Evolutionary conservation across 495 filamentous ascomycete genomes (phyloP).

Genomic region (Pseudevernia furfuracea): DNA sequence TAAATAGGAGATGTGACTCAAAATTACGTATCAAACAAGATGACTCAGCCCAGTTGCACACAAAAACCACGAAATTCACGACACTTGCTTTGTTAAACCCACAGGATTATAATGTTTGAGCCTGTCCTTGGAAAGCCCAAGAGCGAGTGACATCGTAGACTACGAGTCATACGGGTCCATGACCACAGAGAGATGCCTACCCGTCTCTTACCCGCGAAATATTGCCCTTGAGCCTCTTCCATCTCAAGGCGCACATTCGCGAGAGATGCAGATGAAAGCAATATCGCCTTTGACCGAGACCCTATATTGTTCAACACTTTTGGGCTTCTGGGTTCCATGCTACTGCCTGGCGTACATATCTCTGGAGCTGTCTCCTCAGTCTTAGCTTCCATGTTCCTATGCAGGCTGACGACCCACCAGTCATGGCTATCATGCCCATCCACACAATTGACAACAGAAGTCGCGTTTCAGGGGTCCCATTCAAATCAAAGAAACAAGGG

Average conservation of each 20-base stretch:
- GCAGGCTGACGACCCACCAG: neutral
- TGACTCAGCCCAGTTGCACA: neutral
- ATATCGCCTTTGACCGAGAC: neutral
- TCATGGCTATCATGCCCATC: neutral
- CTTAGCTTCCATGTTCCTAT: neutral
- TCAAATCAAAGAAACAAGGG: neutral
- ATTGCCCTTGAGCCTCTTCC: neutral
- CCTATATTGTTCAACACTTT: neutral
- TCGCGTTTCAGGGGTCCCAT: neutral
- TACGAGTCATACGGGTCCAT: neutral
- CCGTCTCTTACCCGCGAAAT: neutral
- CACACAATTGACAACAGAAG: neutral
- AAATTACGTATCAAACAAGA: neutral
- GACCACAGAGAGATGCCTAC: neutral
- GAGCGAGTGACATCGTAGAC: neutral
- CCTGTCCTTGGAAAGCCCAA: neutral
- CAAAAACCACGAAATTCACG: neutral
- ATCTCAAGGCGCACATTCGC: neutral
- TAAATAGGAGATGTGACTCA: neutral
- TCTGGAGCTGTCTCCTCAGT: neutral
- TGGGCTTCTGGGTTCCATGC: neutral
- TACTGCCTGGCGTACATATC: neutral
- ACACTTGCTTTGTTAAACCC: neutral
- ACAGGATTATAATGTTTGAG: too few relatives aligned
- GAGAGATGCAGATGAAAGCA: conserved; percentile 1